Conservation (phyloP, 2,329 filamentous ascomycete species). For the Diaporthe amygdali region DNA sequence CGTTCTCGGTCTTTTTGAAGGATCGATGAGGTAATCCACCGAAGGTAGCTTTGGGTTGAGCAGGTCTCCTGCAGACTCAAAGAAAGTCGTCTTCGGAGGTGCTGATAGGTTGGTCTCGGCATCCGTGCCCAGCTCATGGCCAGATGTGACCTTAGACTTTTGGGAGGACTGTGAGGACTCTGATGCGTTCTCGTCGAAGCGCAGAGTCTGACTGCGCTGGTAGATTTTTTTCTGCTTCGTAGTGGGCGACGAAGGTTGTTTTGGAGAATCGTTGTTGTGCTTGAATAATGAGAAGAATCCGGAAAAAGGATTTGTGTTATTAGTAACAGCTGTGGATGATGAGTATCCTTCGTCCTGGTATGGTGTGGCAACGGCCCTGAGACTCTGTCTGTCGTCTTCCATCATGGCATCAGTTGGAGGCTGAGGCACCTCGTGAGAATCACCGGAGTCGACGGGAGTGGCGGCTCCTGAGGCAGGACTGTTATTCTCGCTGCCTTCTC, state of each 20-base stretch:
- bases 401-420: slow-evolving; percentile 69
- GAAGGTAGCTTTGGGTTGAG: slow-evolving; percentile 88
- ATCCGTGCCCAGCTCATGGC: slow-evolving; percentile 53
- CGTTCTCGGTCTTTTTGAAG: slow-evolving; percentile 78
- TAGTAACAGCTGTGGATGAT: slow-evolving; percentile 40
- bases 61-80: slow-evolving; percentile 92
- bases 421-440: slow-evolving; percentile 70
- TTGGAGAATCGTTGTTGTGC: slow-evolving; percentile 58
- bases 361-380: slow-evolving; percentile 50
- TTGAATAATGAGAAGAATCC: slow-evolving; percentile 75
- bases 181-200: slow-evolving; percentile 44
- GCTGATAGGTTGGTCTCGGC: slow-evolving; percentile 57
- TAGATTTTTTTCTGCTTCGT: slow-evolving; percentile 73
- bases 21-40: slow-evolving; percentile 82
- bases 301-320: slow-evolving; percentile 56
- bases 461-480: slow-evolving; percentile 33
- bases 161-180: slow-evolving; percentile 38
- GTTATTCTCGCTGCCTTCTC: slow-evolving; percentile 33
- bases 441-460: slow-evolving; percentile 38
- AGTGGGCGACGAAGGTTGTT: slow-evolving; percentile 53
- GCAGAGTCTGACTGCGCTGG: slow-evolving; percentile 77
- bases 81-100: slow-evolving; percentile 89
- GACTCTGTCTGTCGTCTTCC: slow-evolving; percentile 68
- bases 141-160: slow-evolving; percentile 52
- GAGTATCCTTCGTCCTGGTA: slow-evolving; percentile 36